Base-by-base conservation (phyloP, 2,329 filamentous ascomycete species). In the Bipolaris bicolor region DNA sequence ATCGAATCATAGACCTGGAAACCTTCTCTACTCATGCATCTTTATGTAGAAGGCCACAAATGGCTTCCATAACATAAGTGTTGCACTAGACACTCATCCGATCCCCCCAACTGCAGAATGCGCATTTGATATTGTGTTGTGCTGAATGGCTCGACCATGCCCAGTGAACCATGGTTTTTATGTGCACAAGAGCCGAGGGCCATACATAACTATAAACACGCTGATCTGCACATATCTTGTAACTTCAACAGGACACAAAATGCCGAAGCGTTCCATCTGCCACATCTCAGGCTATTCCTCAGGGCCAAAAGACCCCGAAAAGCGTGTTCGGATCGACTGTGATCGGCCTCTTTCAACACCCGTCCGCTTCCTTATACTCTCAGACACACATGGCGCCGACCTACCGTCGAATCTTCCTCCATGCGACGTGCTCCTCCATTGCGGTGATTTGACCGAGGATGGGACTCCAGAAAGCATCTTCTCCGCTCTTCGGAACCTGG, bases 401-500 rank as follows among this genome's bases (percentile, higher is more conserved):
- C 22, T 67, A 18, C 45, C 62, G 3, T 29, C n/a, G 61, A 80
- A 79, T 0, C 75, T 84, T 13, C 83, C 82, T 6, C 57, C 70
- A 45, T 78, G 80, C 52, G 80, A 86, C 64, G 77, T 86, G n/a
- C 75, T 85, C 40, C 76, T 87, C 3, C 84, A 87, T 65, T 82
- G 82, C 52, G 84, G 85, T 52, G 84, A 87, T 67, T 68, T 87
- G 13, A 87, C 84, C 5, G 79, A 79, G 64, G 75, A 78, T 40
- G 83, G 84, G 3, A 73, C 75, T 3, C 60, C 76, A 2, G 47
- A 65, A n/a, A 80, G 85, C 64, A 82, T 84, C 59, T 60, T 75
- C 11, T 52, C 62, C 11, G 79, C 80, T 3, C 64, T 85, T 16
- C 63, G 77, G n/a, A 75, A 80, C 60, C 72, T 87, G 16, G 71